These are phyloP conservation scores for Calcarisporium arbuscula DNA, from an alignment of 2,329 filamentous ascomycete genomes.

Conservation along the genomic window DNA sequence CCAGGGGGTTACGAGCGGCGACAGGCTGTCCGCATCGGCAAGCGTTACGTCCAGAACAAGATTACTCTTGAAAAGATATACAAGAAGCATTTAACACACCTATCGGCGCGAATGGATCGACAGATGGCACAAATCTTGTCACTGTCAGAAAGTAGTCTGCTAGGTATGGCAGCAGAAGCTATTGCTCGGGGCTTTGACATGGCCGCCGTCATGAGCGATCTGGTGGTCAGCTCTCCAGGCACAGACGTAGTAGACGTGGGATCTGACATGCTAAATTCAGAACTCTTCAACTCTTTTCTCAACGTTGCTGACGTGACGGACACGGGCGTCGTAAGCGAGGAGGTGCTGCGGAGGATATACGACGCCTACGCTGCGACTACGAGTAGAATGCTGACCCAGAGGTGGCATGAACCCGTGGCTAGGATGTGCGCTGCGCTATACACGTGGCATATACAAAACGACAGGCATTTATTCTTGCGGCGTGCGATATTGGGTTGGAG, in stretches of 20 bases:
- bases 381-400: constrained; percentile 21
- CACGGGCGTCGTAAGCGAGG: constrained; percentile 14
- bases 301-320: constrained; percentile 12
- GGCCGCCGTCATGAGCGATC: constrained; percentile 13
- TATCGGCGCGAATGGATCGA: constrained; percentile 10
- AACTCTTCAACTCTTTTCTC: constrained; percentile 16
- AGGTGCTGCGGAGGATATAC: constrained; percentile 12
- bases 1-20: constrained; percentile 12
- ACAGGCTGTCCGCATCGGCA: constrained; percentile 10
- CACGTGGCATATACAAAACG: constrained; percentile 25
- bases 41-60: constrained; percentile 13
- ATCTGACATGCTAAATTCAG: constrained; percentile 14
- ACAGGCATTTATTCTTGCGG: constrained; percentile 24
- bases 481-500: constrained; percentile 22
- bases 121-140: constrained; percentile 12
- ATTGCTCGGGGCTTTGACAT: constrained; percentile 13
- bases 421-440: constrained; percentile 24
- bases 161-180: constrained; percentile 14
- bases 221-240: constrained; percentile 14
- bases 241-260: constrained; percentile 16
- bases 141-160: constrained; percentile 14
- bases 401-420: constrained; percentile 24
- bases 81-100: constrained; percentile 5
- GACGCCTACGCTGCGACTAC: constrained; percentile 15
- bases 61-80: constrained; percentile 10